Evolutionary conservation across 768 basidiomycete species (phyloP).

Genomic region (Neoboletus magnificus): DNA sequence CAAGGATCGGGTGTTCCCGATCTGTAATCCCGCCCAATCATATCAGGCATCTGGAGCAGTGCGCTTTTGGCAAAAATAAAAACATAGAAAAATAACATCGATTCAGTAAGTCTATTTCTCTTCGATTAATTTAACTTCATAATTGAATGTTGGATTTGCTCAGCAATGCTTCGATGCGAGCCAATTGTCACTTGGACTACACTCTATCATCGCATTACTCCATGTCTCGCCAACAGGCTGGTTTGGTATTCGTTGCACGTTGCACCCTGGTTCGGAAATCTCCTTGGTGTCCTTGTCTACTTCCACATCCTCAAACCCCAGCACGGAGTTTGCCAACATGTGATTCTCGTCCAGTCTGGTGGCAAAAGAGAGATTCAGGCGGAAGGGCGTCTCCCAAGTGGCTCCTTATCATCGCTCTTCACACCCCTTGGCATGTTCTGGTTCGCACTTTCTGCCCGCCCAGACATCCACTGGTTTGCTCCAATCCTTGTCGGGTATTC

Average conservation of each 20-base stretch:
- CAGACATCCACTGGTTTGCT: conserved; percentile 20
- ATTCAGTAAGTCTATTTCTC: conserved; percentile 9
- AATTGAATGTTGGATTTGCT: background rate
- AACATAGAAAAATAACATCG: no score
- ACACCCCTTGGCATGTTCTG: conserved; percentile 26
- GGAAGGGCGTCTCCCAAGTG: conserved; percentile 21
- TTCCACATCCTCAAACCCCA: conserved; percentile 22
- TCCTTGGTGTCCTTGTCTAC: conserved; percentile 23
- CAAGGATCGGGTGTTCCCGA: background rate
- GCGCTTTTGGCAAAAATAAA: conserved; percentile 11
- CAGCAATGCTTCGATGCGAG: conserved; percentile 20
- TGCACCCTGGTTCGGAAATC: conserved; percentile 23
- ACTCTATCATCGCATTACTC: conserved; percentile 22
- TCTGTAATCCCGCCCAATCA: background rate
- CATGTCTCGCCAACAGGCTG: conserved; percentile 20
- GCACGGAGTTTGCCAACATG: conserved; percentile 16
- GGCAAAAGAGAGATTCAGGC: conserved; percentile 17
- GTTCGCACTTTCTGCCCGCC: conserved; percentile 22
- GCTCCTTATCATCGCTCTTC: conserved; percentile 18
- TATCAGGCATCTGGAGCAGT: conserved; percentile 10
- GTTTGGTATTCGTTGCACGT: conserved; percentile 21
- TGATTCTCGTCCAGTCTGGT: conserved; percentile 12
- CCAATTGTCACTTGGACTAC: conserved; percentile 27
- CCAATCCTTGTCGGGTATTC: conserved; percentile 25
- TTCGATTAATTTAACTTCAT: background rate